phyloP scores from a whole-genome alignment of 2,329 filamentous ascomycete species.

The Nannizziopsis barbatae region DNA sequence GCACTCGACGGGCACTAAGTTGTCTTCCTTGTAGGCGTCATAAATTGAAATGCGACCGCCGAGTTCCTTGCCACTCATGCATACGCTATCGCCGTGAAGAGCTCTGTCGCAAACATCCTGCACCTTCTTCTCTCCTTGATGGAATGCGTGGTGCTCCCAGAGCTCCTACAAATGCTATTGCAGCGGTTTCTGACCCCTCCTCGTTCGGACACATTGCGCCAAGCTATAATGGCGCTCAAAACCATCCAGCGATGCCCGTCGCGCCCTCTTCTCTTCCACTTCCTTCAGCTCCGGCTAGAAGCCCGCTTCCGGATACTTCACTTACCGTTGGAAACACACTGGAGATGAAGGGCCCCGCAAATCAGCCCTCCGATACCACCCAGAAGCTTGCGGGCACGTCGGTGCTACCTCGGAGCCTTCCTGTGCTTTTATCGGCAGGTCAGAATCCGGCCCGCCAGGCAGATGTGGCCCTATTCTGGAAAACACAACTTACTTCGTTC shows the following conservation, averaged over 20 bases:
- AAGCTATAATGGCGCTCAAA: background rate
- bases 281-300: background rate
- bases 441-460: constrained; percentile 1
- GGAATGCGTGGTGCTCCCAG: constrained; percentile 2
- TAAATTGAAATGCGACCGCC: constrained; percentile 26
- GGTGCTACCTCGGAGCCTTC: constrained; percentile 1
- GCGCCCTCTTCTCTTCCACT: background rate
- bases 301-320: background rate
- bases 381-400: constrained; percentile 5
- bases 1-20: constrained; percentile 19
- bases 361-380: background rate
- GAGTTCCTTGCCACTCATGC: constrained; percentile 25
- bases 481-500: constrained; percentile 16
- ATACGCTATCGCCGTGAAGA: constrained; percentile 23
- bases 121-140: constrained; percentile 17
- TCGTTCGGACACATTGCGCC: background rate
- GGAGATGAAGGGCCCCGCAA: background rate
- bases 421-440: constrained; percentile 1
- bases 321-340: background rate
- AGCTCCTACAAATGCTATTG: background rate
- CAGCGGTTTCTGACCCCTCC: constrained; percentile 3
- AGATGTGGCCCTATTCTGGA: constrained; percentile 18
- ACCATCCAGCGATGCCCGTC: background rate
- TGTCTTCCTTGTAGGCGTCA: constrained; percentile 26
- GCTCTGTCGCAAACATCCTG: constrained; percentile 24